Conservation (phyloP, 805 yeast species). For the Ogataea nonfermentans region DNA sequence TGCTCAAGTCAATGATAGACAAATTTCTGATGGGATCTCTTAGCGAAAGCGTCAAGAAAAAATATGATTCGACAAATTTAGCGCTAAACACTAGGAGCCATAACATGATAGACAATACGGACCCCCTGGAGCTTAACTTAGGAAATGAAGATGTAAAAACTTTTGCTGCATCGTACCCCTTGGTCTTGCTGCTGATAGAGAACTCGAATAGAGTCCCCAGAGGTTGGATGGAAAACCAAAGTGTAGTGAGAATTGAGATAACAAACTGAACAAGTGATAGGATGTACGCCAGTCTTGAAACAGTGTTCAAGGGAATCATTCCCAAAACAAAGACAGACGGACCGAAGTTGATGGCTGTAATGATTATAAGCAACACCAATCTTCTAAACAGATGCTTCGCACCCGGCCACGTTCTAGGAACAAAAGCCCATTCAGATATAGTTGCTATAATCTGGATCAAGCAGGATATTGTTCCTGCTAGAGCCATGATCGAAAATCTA, state of each 20-base stretch:
- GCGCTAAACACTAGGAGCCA: slow-evolving; percentile 50
- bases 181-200: slow-evolving; percentile 18
- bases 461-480: slow-evolving; percentile 47
- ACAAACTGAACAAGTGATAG: slow-evolving; percentile 43
- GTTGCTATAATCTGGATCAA: slow-evolving; percentile 41
- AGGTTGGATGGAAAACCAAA: slow-evolving; percentile 43
- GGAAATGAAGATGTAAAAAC: slow-evolving; percentile 46
- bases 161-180: slow-evolving; percentile 36
- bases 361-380: slow-evolving; percentile 31
- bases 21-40: slow-evolving; percentile 52
- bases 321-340: slow-evolving; percentile 45
- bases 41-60: slow-evolving; percentile 51
- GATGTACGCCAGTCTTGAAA: slow-evolving; percentile 36
- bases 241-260: slow-evolving; percentile 40
- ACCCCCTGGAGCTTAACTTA: slow-evolving; percentile 37
- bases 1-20: slow-evolving; percentile 40
- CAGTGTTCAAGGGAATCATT: slow-evolving; percentile 36
- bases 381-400: slow-evolving; percentile 39
- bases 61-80: slow-evolving; percentile 52
- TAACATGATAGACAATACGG: slow-evolving; percentile 41
- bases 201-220: slow-evolving; percentile 34
- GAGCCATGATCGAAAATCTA: slow-evolving; percentile 41
- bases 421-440: slow-evolving; percentile 42
- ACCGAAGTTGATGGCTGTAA: slow-evolving; percentile 35
- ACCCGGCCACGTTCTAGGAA: slow-evolving; percentile 50